Conservation (phyloP, 352 stramenopile species). For the Phytophthora sp. region DNA sequence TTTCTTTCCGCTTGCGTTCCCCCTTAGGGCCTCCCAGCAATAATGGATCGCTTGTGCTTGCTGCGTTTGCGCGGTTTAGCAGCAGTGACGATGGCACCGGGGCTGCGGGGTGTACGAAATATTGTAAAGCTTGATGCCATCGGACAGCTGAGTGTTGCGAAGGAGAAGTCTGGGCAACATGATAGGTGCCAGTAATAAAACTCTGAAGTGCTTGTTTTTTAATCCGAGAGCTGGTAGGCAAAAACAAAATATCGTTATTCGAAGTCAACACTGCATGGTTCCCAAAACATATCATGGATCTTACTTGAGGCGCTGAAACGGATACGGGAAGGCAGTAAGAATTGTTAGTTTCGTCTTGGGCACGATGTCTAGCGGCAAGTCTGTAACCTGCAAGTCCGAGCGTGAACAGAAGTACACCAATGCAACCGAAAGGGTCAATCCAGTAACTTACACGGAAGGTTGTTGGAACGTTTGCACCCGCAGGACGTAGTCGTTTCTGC, state of each 20-base stretch:
- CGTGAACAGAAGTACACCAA: conserved; percentile 1
- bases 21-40: conserved; percentile 23
- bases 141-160: conserved; percentile 37
- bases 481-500: conserved; percentile 10
- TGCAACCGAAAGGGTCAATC: not conserved
- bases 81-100: conserved; percentile 57
- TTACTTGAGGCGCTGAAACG: conserved; percentile 67
- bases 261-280: too few species aligned
- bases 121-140: conserved; percentile 70
- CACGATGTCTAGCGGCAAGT: conserved; percentile 61
- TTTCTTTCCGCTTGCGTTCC: conserved; percentile 53
- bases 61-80: conserved; percentile 39
- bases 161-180: not conserved
- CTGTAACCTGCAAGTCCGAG: conserved; percentile 46
- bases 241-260: not conserved
- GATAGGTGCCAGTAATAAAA: conserved; percentile 22
- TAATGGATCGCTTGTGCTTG: conserved; percentile 33
- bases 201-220: conserved; percentile 41
- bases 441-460: conserved; percentile 28
- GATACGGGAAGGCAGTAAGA: conserved; percentile 66
- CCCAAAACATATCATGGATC: not conserved
- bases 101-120: conserved; percentile 69
- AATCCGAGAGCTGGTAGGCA: conserved; percentile 33
- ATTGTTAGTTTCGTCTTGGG: conserved; percentile 67
- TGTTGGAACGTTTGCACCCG: conserved; percentile 22